Evolutionary conservation across 768 basidiomycete genomes (phyloP).

Genomic region (Russula dissimulans): DNA sequence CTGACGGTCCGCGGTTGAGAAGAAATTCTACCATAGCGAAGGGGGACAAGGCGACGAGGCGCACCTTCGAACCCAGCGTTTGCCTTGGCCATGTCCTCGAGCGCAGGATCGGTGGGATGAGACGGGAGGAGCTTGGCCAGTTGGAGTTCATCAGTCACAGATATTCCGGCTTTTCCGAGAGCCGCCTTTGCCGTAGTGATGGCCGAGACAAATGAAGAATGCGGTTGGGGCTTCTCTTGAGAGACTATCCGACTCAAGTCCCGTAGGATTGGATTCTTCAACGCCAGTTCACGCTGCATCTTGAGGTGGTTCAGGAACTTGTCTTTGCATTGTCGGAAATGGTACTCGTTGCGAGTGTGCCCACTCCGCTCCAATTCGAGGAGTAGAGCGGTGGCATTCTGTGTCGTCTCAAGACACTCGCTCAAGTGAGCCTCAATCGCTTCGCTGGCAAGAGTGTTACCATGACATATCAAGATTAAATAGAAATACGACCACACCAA

Average conservation of each 20-base stretch:
- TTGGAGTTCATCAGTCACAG: not conserved
- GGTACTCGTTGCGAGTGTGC: slow-evolving; percentile 7
- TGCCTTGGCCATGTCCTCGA: slow-evolving; percentile 14
- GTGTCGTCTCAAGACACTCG: not conserved
- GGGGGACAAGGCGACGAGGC: not conserved
- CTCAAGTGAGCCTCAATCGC: not conserved
- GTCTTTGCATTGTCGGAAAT: slow-evolving; percentile 13
- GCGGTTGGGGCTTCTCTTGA: not conserved
- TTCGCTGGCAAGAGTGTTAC: not conserved
- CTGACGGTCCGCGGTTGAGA: not conserved
- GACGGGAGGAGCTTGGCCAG: slow-evolving; percentile 8
- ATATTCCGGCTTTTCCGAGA: not conserved
- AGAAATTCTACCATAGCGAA: not conserved
- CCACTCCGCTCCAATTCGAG: slow-evolving; percentile 10
- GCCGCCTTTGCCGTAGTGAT: not conserved
- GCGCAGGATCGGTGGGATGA: not conserved
- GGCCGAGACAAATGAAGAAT: not conserved
- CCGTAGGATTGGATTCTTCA: not conserved
- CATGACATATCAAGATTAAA: not conserved
- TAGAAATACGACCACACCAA: not conserved
- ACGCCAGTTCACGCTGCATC: not conserved
- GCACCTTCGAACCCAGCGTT: slow-evolving; percentile 17
- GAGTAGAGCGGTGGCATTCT: not conserved
- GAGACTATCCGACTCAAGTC: not conserved
- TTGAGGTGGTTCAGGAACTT: slow-evolving; percentile 9